Percentiles rank a stretch among this genome's conserved stretches.
Evolutionary conservation across 1,139 yeast species (phyloP).

Genomic region (Pneumocystis carinii): DNA sequence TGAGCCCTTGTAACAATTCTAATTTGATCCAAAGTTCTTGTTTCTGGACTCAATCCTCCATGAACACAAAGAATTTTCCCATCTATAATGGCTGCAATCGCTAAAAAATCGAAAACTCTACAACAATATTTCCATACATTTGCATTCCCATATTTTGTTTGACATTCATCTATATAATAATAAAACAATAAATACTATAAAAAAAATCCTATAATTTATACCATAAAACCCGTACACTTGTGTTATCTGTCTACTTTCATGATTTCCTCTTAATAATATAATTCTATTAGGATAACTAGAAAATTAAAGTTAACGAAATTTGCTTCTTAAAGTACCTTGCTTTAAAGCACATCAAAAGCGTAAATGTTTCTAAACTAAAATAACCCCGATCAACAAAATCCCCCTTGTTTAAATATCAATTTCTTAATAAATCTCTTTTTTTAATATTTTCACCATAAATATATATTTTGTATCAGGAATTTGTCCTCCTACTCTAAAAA

Average conservation of each 20-base stretch:
- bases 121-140: slow-evolving; percentile 97
- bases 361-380: slow-evolving; percentile 82
- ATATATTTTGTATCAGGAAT: slow-evolving; percentile 73
- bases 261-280: slow-evolving; percentile 84
- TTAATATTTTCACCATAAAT: slow-evolving; percentile 31
- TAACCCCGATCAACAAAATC: slow-evolving; percentile 97
- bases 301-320: not conserved
- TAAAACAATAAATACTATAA: slow-evolving; percentile 12
- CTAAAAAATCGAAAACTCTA: slow-evolving; percentile 84
- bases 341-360: slow-evolving; percentile 76
- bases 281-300: slow-evolving; percentile 56
- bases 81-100: slow-evolving; percentile 87
- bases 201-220: not conserved
- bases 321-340: slow-evolving; percentile 26
- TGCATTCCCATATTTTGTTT: slow-evolving; percentile 85
- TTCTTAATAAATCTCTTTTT: not conserved
- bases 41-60: slow-evolving; percentile 96
- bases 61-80: slow-evolving; percentile 88
- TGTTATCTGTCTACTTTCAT: slow-evolving; percentile 86
- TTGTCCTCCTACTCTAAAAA: slow-evolving; percentile 87
- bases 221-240: slow-evolving; percentile 86
- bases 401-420: slow-evolving; percentile 30
- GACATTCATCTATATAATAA: slow-evolving; percentile 43
- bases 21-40: slow-evolving; percentile 90
- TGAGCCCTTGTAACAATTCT: slow-evolving; percentile 93